Conservation (phyloP, 2,329 filamentous ascomycete species). For the Fusarium multiceps region DNA sequence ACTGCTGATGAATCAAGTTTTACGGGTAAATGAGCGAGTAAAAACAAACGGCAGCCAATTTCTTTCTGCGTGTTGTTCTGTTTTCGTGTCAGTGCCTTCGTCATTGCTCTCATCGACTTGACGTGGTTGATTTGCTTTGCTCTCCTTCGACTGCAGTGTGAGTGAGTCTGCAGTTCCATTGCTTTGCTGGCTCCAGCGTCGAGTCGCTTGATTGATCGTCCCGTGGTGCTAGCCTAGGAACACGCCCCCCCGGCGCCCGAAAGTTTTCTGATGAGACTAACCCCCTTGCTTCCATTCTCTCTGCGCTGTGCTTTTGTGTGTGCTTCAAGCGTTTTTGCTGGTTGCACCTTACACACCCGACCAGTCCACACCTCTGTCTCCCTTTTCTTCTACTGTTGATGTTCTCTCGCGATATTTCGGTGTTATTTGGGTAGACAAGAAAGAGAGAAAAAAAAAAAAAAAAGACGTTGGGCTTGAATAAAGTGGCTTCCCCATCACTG, state of each 20-base stretch:
- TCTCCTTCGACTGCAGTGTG: constrained; percentile 24
- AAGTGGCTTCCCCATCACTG: constrained; percentile 1
- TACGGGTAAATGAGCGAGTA: constrained; percentile 19
- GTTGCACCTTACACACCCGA: constrained; percentile 41
- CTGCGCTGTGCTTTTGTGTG: constrained; percentile 8
- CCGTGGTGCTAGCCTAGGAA: constrained; percentile 15
- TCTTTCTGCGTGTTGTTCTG: constrained; percentile 32
- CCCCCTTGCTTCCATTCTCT: constrained; percentile 30
- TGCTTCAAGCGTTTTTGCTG: constrained; percentile 17
- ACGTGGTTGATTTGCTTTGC: constrained; percentile 36
- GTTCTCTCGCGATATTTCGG: background rate
- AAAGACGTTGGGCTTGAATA: constrained; percentile 1
- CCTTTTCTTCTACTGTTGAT: background rate
- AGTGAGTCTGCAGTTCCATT: constrained; percentile 31
- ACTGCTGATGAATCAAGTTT: constrained; percentile 36
- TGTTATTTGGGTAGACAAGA: background rate
- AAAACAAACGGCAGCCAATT: constrained; percentile 11
- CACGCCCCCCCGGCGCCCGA: constrained; percentile 16
- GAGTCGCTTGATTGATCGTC: constrained; percentile 39
- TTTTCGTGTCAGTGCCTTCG: constrained; percentile 36
- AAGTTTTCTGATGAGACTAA: background rate
- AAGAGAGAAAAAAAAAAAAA: too few relatives aligned
- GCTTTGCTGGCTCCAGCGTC: constrained; percentile 40
- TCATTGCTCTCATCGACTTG: constrained; percentile 36
- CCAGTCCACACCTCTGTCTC: constrained; percentile 18